phyloP scores from a whole-genome alignment of 768 basidiomycete species.

The Amanita phalloides region DNA sequence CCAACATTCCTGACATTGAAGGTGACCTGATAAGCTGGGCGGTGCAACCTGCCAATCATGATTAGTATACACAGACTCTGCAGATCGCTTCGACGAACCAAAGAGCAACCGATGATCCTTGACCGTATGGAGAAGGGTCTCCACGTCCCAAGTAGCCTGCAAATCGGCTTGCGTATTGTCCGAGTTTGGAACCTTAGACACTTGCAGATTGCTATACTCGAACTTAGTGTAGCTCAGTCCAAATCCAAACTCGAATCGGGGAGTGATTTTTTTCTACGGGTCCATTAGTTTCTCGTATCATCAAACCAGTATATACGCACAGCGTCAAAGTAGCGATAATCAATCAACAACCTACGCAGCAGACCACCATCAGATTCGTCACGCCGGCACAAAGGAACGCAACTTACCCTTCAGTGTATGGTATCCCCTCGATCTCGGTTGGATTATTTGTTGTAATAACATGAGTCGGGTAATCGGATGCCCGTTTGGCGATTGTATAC shows the following conservation, averaged over 20 bases:
- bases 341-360: slow-evolving; percentile 41
- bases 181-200: slow-evolving; percentile 29
- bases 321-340: slow-evolving; percentile 65
- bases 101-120: slow-evolving; percentile 50
- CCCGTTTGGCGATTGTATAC: slow-evolving; percentile 61
- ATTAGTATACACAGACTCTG: not conserved
- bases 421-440: slow-evolving; percentile 34
- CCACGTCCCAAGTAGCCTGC: slow-evolving; percentile 47
- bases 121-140: slow-evolving; percentile 37
- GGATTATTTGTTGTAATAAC: slow-evolving; percentile 26
- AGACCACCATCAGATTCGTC: not conserved
- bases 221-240: slow-evolving; percentile 84
- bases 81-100: slow-evolving; percentile 28
- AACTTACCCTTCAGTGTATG: slow-evolving; percentile 45
- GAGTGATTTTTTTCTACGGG: slow-evolving; percentile 51
- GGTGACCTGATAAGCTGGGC: slow-evolving; percentile 48
- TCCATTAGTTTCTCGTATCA: not conserved
- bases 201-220: slow-evolving; percentile 48
- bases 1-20: slow-evolving; percentile 66
- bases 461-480: slow-evolving; percentile 48
- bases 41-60: slow-evolving; percentile 40
- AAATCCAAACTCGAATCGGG: slow-evolving; percentile 85
- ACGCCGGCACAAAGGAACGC: not conserved
- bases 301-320: slow-evolving; percentile 24
- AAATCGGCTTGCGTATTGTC: slow-evolving; percentile 26